Conservation (phyloP, 768 basidiomycete genomes). For the Cyclocybe cylindracea region DNA sequence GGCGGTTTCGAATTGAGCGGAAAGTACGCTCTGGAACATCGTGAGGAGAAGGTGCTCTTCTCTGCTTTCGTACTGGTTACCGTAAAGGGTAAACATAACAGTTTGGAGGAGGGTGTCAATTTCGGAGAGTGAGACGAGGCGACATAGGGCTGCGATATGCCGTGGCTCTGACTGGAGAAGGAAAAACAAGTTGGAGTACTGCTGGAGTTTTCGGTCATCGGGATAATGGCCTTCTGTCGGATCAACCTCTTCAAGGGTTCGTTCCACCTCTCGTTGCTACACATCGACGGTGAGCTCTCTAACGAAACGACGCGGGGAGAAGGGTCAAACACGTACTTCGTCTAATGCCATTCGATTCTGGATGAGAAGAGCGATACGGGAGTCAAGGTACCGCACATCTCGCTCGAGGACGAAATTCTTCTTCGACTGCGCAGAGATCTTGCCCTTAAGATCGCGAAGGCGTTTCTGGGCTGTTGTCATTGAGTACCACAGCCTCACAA, state of each 20-base stretch:
- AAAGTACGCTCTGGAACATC: conserved; percentile 99
- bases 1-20: conserved; percentile 98
- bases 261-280: conserved; percentile 93
- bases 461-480: conserved; percentile 84
- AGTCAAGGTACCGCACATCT: conserved; percentile 97
- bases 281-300: conserved; percentile 5
- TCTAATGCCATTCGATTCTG: conserved; percentile 98
- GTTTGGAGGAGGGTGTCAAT: conserved; percentile 99
- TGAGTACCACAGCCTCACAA: not conserved
- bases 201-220: conserved; percentile 91
- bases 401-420: conserved; percentile 99
- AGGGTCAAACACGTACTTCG: conserved; percentile 54
- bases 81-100: conserved; percentile 99
- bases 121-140: conserved; percentile 93
- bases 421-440: conserved; percentile 98
- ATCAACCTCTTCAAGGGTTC: conserved; percentile 94
- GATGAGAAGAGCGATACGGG: conserved; percentile 94
- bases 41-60: conserved; percentile 98
- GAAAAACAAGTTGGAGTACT: conserved; percentile 99
- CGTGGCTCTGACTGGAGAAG: conserved; percentile 97
- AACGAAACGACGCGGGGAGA: conserved; percentile 9
- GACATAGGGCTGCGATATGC: conserved; percentile 94
- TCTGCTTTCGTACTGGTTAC: conserved; percentile 97
- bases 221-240: conserved; percentile 90
- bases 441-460: conserved; percentile 90